A percentile compares a stretch with the other conserved stretches of the same genome.
Evolutionary conservation across 78 protist genomes (phyloP).

Genomic region (Andalucia godoyi): DNA sequence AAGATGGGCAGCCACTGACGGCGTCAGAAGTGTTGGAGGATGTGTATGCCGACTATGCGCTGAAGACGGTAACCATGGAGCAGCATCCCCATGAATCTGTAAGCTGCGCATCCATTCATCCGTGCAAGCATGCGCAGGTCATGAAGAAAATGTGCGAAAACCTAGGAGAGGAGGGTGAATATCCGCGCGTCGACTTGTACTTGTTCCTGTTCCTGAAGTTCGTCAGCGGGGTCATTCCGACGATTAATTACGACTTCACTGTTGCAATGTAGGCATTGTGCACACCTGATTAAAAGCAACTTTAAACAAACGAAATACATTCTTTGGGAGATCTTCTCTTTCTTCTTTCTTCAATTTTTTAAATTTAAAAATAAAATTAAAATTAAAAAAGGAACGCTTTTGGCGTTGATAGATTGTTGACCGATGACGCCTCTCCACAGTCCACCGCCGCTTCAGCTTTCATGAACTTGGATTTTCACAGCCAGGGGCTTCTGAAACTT

Average conservation of each 20-base stretch:
- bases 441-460: too few species aligned
- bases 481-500: too few species aligned
- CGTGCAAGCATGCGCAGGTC: slow-evolving; percentile 65
- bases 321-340: too few species aligned
- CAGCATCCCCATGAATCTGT: slow-evolving; percentile 82
- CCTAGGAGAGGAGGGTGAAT: slow-evolving; percentile 33
- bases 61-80: slow-evolving; percentile 90
- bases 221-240: slow-evolving; percentile 81
- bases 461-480: too few species aligned
- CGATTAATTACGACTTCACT: slow-evolving; percentile 90
- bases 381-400: too few species aligned
- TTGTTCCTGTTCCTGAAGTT: slow-evolving; percentile 85
- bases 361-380: too few species aligned
- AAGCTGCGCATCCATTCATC: slow-evolving; percentile 5
- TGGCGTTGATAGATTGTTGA: too few species aligned
- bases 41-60: slow-evolving; percentile 86
- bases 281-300: too few species aligned
- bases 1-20: not conserved
- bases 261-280: slow-evolving; percentile 29
- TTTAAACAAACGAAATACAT: too few species aligned
- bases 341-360: too few species aligned
- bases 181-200: slow-evolving; percentile 26
- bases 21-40: slow-evolving; percentile 75
- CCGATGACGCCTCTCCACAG: too few species aligned
- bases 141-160: slow-evolving; percentile 77